These are phyloP conservation scores for Grosmannia serpens DNA, from an alignment of 2,329 filamentous ascomycete genomes.

Conservation along the genomic window DNA sequence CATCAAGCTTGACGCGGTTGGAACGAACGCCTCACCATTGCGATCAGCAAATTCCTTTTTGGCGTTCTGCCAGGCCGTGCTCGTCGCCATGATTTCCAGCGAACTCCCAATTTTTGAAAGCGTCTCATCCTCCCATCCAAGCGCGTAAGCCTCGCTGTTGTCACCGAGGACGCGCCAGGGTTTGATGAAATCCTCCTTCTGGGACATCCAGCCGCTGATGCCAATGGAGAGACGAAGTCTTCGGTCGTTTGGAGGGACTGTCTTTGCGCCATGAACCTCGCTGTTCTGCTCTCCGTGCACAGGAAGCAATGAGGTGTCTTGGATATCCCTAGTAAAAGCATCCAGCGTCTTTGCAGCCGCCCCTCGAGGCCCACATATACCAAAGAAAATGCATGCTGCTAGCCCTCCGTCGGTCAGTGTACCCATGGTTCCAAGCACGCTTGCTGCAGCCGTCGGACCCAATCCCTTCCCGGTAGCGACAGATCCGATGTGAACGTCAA, in stretches of 20 bases:
- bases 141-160: slow-evolving; percentile 66
- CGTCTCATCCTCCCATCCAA: slow-evolving; percentile 73
- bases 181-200: slow-evolving; percentile 58
- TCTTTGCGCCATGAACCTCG: slow-evolving; percentile 36
- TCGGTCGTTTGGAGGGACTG: slow-evolving; percentile 45
- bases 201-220: slow-evolving; percentile 69
- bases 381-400: slow-evolving; percentile 75
- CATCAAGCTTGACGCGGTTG: not conserved
- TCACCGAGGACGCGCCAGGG: slow-evolving; percentile 70
- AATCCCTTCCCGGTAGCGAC: slow-evolving; percentile 69
- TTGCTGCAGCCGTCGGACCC: slow-evolving; percentile 60
- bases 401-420: slow-evolving; percentile 69
- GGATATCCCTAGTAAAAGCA: slow-evolving; percentile 72
- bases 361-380: slow-evolving; percentile 77
- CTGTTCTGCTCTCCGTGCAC: slow-evolving; percentile 40
- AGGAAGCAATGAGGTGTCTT: slow-evolving; percentile 79
- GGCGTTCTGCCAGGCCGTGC: slow-evolving; percentile 67
- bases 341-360: slow-evolving; percentile 73
- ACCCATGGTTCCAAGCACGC: slow-evolving; percentile 69
- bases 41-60: slow-evolving; percentile 34
- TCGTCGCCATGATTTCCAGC: slow-evolving; percentile 66
- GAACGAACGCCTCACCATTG: slow-evolving; percentile 30
- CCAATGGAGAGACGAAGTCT: slow-evolving; percentile 73
- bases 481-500: slow-evolving; percentile 67
- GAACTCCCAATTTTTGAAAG: slow-evolving; percentile 67